Evolutionary conservation across 306 rosid genomes (phyloP), one percentile per base, ranked within the genome.

Genomic region (Coriaria nepalensis): DNA sequence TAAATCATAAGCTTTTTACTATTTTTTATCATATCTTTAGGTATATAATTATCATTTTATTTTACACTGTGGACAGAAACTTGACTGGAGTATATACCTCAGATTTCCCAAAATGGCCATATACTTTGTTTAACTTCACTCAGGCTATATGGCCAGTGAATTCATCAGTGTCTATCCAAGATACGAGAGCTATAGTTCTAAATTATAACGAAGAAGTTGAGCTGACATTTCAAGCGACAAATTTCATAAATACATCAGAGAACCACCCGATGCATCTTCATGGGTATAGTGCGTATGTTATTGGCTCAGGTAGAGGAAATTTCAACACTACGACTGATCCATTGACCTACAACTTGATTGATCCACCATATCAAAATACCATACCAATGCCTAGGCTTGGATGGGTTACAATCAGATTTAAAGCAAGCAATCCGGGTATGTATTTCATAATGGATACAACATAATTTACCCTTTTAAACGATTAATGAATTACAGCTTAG

Each of bases 201-300:
- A 34, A 58, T 9, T 58, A 58, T 38, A 49, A 49, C 2, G 63
- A 58, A 33, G 2, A 10, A 2, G 35, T 58, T n/a, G 55, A 58
- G 41, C 39, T 58, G n/a, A 40, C 49, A 36, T 58, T 58, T 4
- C 63, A 48, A 58, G 63, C 47, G 39, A 58, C 63, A 0, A 34
- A 48, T 12, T 37, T 58, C 40, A 0, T 58, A 6, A 12, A 9
- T 4, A 33, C 40, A 10, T 12, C 63, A 4, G 41, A 12, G 12
- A 39, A 47, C 34, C 55, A 48, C 32, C 63, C 49, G 4, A 58
- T 58, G 63, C 63, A 48, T 58, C 9, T 58, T 33, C 55, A 48
- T 7, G 63, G 63, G 13, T 35, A 55, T 14, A 55, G 60, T 13
- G 43, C 45, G 13, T 55, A 43, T 0, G 60, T 55, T 35, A 50